Base-by-base conservation (phyloP, 2,329 filamentous ascomycete species). In the Alternaria brassicicola region DNA sequence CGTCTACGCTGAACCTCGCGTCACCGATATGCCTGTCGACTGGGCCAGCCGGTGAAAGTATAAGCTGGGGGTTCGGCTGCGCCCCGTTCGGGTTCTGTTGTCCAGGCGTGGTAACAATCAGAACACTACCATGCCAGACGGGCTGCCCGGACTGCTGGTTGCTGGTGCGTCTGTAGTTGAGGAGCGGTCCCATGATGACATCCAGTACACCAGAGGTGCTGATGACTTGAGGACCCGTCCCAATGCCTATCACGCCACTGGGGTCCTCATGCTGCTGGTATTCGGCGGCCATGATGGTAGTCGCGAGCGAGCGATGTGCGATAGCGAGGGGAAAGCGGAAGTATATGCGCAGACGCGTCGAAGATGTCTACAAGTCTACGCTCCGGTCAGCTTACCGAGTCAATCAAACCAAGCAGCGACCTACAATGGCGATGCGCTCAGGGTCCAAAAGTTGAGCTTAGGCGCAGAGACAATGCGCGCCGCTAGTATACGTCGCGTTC, bases 61-160 rank as follows among this genome's bases (percentile, higher is more conserved):
- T 81, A 38, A 96, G 87, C 62, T 84, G 80, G 1, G 84, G 83
- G 61, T 86, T 84, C 19, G 42, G 26, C 9, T 23, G 23, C 38
- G 31, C 47, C 5, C 25, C 55, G 19, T 35, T 57, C 36, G 50
- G 35, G 19, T 54, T 52, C 36, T 81, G 80, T 70, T 86, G 87
- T 23, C 90, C 90, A 4, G 92, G 90, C 50, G 85, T 88, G 15
- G 89, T 90, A 51, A 97, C 92, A 48, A 97, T 81, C 68, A 97
- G 80, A 7, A 96, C 90, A 75, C 92, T 96, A 57, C 94, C 93
- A 68, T 91, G 83, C 93, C 94, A 98, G 38, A 78, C 79, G 36
- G 81, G 80, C 47, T 68, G 72, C 26, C 78, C 75, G 2, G 76
- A 72, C 52, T 75, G 64, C 60, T 76, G 81, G 26, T 83, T 84